Conservation (phyloP, 768 basidiomycete species). For the Naganishia friedmannii region DNA sequence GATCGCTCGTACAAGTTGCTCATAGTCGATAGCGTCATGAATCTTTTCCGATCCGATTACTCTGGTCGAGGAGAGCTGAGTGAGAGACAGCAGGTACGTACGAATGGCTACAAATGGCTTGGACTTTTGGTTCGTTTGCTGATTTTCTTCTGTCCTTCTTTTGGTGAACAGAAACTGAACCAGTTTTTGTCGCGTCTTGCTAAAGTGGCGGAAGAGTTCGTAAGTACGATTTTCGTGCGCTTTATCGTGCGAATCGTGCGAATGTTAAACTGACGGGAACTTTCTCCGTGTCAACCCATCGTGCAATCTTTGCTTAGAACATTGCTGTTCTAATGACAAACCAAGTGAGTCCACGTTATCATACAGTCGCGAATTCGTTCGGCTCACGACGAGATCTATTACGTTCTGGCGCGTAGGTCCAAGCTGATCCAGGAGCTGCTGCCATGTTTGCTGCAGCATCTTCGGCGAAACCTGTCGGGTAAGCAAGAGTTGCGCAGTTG, state of each 20-base stretch:
- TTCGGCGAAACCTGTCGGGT: conserved; percentile 75
- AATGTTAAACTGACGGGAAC: too few species aligned
- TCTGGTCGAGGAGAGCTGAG: conserved; percentile 90
- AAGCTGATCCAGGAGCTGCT: conserved; percentile 76
- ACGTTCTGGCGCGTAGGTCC: conserved; percentile 5
- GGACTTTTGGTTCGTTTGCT: conserved; percentile 23
- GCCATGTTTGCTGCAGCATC: conserved; percentile 81
- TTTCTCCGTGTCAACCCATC: too few species aligned
- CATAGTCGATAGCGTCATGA: conserved; percentile 97
- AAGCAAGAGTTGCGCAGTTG: conserved; percentile 13
- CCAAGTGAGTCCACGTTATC: conserved; percentile 71
- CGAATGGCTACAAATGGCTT: conserved; percentile 45
- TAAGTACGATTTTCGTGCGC: conserved; percentile 46
- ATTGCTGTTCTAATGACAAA: conserved; percentile 85
- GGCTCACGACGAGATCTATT: conserved; percentile 22
- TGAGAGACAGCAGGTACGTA: conserved; percentile 83
- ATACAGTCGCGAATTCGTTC: background rate
- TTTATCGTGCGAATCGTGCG: background rate
- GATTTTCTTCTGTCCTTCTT: conserved; percentile 3
- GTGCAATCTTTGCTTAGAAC: conserved; percentile 53
- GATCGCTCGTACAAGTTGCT: conserved; percentile 54
- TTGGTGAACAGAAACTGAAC: conserved; percentile 62
- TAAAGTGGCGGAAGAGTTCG: conserved; percentile 88
- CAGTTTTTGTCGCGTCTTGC: conserved; percentile 87
- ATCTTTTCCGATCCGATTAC: conserved; percentile 77